phyloP scores from a whole-genome alignment of 495 filamentous ascomycete genomes.

The Penicillium cataractarum region DNA sequence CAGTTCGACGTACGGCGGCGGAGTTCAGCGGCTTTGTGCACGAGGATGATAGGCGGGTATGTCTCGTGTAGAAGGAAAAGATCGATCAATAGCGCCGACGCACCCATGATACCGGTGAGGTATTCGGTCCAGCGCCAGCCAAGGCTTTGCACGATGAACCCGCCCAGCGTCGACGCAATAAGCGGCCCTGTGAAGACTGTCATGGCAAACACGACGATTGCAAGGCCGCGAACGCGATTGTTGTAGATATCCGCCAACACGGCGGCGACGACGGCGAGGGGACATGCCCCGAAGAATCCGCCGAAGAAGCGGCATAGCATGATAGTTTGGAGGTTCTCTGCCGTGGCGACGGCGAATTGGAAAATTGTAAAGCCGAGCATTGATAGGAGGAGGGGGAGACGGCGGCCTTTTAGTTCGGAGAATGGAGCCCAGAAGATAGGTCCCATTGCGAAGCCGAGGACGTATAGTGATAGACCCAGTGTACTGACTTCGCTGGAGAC shows the following conservation, averaged over 20 bases:
- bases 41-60: constrained; percentile 79
- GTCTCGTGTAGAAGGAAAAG: constrained; percentile 78
- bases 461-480: constrained; percentile 61
- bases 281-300: constrained; percentile 74
- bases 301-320: constrained; percentile 84
- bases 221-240: constrained; percentile 75
- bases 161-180: constrained; percentile 81
- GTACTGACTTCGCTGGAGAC: constrained; percentile 59
- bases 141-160: constrained; percentile 73
- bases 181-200: constrained; percentile 83
- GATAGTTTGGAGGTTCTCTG: constrained; percentile 56
- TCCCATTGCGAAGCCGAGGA: constrained; percentile 64
- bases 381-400: constrained; percentile 66
- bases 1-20: constrained; percentile 84
- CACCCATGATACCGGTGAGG: constrained; percentile 73
- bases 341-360: constrained; percentile 21
- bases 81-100: constrained; percentile 67
- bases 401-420: constrained; percentile 61
- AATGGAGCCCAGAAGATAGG: constrained; percentile 67
- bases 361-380: constrained; percentile 21
- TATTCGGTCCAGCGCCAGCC: constrained; percentile 92
- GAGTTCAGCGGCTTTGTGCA: constrained; percentile 75
- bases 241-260: constrained; percentile 90
- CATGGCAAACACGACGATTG: constrained; percentile 80
- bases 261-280: constrained; percentile 81